Base-by-base conservation (phyloP, 306 rosid species). In the Vigna radiata region DNA sequence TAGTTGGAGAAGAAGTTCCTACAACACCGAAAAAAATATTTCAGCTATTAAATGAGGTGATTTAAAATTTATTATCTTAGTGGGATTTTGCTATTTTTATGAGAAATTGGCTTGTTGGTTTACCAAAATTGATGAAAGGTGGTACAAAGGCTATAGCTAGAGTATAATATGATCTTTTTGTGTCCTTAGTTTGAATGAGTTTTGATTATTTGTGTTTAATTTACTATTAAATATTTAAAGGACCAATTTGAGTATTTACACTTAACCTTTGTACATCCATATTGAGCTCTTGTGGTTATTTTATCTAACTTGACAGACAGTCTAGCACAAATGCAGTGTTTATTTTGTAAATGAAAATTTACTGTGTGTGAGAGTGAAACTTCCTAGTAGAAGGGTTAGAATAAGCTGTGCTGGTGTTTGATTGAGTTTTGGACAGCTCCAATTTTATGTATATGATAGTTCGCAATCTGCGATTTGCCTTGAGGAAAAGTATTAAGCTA, bases 11-110 rank as follows among this genome's bases (percentile, higher is more conserved):
- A 82, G 98, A 88, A 75, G 81, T 85, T 84, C 90, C 91, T 70
- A 78, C 94, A 67, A 90, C 97, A 65, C 96, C 94, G 10, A 89
- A 89, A 87, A 86, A 80, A 78, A 85, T 91, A 79, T 94, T 91
- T 86, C 96, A 90, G 84, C 88, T 90, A 75, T 87, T 94, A 82
- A 91, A 86, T 70, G 89, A 91, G 98, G 98, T 94, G 77, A 72
- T 44, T 49, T 79, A 46, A 46, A 72, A 65, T 68, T 21, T 55
- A 39, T 72, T 36, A 48, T 81, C 70, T 72, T 25, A 37, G 55
- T 16, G 31, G 55, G 15, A n/a, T n/a, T n/a, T n/a, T n/a, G n/a
- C n/a, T n/a, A n/a, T n/a, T n/a, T n/a, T n/a, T n/a, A n/a, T n/a
- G n/a, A n/a, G n/a, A n/a, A n/a, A n/a, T n/a, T n/a, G n/a, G n/a